Evolutionary conservation across 1,284 basidiomycete genomes (phyloP).

Genomic region (Schizopora paradoxa): DNA sequence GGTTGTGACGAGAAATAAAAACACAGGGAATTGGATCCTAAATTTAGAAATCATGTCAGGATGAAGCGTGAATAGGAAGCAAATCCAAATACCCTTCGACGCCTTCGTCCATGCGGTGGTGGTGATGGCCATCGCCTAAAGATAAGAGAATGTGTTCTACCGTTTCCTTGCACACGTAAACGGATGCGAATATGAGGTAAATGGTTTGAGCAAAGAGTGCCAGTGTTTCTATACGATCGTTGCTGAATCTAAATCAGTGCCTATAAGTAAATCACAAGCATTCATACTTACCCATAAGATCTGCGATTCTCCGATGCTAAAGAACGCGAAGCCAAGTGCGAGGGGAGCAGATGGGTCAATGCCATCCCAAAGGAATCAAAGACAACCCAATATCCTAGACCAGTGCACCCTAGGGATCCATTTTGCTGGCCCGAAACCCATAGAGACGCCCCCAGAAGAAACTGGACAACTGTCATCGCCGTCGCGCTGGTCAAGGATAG

Average conservation of each 20-base stretch:
- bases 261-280: neutral
- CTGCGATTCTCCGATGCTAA: constrained; percentile 31
- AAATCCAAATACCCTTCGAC: constrained; percentile 26
- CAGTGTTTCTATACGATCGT: constrained; percentile 70
- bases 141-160: constrained; percentile 76
- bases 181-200: constrained; percentile 85
- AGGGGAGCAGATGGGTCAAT: constrained; percentile 48
- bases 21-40: constrained; percentile 67
- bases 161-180: constrained; percentile 93
- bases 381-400: constrained; percentile 92
- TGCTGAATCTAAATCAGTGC: constrained; percentile 47
- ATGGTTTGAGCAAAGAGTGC: constrained; percentile 84
- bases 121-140: constrained; percentile 59
- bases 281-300: constrained; percentile 66
- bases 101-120: constrained; percentile 47
- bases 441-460: constrained; percentile 60
- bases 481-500: constrained; percentile 6
- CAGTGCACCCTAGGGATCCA: constrained; percentile 84
- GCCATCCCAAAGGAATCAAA: constrained; percentile 86
- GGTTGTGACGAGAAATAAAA: constrained; percentile 55
- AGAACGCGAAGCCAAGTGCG: constrained; percentile 27
- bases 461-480: constrained; percentile 36
- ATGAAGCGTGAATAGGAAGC: constrained; percentile 5
- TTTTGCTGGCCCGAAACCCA: constrained; percentile 92
- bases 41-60: constrained; percentile 1